Conservation (phyloP, 2,329 filamentous ascomycete species). For the Curvularia sp. region DNA sequence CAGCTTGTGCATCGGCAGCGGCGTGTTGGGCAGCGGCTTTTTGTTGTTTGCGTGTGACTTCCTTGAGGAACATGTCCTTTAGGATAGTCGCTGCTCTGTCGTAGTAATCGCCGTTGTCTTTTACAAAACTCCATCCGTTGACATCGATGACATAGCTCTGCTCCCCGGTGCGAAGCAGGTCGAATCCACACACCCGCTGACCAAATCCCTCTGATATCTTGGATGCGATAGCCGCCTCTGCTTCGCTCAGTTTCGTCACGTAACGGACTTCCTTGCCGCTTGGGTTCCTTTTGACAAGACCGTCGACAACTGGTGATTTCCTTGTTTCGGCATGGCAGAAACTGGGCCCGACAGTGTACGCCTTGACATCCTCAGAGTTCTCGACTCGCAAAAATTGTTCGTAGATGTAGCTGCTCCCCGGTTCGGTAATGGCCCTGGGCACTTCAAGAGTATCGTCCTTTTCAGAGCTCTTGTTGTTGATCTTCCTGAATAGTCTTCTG, state of each 20-base stretch:
- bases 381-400: slow-evolving; percentile 97
- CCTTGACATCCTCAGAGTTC: slow-evolving; percentile 97
- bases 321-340: slow-evolving; percentile 97
- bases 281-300: slow-evolving; percentile 92
- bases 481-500: slow-evolving; percentile 90
- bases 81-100: slow-evolving; percentile 87
- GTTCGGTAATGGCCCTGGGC: slow-evolving; percentile 83
- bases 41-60: slow-evolving; percentile 69
- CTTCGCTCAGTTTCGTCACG: slow-evolving; percentile 80
- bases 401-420: slow-evolving; percentile 87
- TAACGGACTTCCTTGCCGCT: slow-evolving; percentile 98
- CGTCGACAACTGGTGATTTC: slow-evolving; percentile 96
- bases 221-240: slow-evolving; percentile 85
- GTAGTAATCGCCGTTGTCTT: slow-evolving; percentile 99
- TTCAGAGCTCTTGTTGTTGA: slow-evolving; percentile 99
- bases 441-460: slow-evolving; percentile 78
- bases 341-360: slow-evolving; percentile 90
- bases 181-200: slow-evolving; percentile 94
- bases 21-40: slow-evolving; percentile 49
- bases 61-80: slow-evolving; percentile 84
- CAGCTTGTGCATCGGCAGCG: slow-evolving; percentile 46
- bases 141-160: slow-evolving; percentile 98
- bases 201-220: slow-evolving; percentile 92
- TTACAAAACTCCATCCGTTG: slow-evolving; percentile 99
- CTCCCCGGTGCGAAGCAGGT: slow-evolving; percentile 84